Evolutionary conservation across 805 yeast species (phyloP).

Genomic region (Clavispora santaluciae): DNA sequence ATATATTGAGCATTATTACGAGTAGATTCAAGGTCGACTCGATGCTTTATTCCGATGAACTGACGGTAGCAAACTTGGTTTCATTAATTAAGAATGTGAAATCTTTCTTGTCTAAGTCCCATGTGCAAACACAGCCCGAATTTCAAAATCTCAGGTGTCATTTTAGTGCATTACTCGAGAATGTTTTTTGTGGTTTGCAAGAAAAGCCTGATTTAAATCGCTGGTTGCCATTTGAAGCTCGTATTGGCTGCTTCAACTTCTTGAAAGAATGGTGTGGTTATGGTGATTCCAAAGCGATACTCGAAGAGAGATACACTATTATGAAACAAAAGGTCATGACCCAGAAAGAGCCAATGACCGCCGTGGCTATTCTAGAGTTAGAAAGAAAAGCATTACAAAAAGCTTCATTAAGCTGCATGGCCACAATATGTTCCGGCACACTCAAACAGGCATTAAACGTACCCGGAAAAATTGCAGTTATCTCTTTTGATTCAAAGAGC

Average conservation of each 20-base stretch:
- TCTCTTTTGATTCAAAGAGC: constrained; percentile 67
- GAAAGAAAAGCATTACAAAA: constrained; percentile 67
- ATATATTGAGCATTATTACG: constrained; percentile 65
- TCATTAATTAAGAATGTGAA: constrained; percentile 59
- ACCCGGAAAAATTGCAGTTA: constrained; percentile 44
- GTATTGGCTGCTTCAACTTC: constrained; percentile 75
- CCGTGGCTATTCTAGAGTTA: constrained; percentile 74
- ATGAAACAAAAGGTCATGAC: constrained; percentile 46
- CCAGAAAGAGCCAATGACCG: constrained; percentile 40
- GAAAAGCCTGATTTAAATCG: constrained; percentile 34
- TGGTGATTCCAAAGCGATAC: constrained; percentile 59
- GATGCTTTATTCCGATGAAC: constrained; percentile 54
- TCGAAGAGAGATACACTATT: constrained; percentile 59
- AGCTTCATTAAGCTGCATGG: constrained; percentile 79
- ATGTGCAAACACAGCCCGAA: constrained; percentile 60
- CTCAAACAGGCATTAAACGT: constrained; percentile 47
- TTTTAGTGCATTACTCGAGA: constrained; percentile 78
- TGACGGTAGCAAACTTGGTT: constrained; percentile 62
- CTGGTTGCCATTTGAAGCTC: constrained; percentile 82
- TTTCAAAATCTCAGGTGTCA: constrained; percentile 76
- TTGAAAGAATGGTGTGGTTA: constrained; percentile 94
- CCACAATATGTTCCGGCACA: constrained; percentile 72
- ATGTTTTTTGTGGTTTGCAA: constrained; percentile 55
- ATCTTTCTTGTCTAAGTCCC: constrained; percentile 49
- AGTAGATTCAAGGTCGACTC: constrained; percentile 51